Conservation (phyloP, 2,329 filamentous ascomycete species). For the Ascochyta koolunga region DNA sequence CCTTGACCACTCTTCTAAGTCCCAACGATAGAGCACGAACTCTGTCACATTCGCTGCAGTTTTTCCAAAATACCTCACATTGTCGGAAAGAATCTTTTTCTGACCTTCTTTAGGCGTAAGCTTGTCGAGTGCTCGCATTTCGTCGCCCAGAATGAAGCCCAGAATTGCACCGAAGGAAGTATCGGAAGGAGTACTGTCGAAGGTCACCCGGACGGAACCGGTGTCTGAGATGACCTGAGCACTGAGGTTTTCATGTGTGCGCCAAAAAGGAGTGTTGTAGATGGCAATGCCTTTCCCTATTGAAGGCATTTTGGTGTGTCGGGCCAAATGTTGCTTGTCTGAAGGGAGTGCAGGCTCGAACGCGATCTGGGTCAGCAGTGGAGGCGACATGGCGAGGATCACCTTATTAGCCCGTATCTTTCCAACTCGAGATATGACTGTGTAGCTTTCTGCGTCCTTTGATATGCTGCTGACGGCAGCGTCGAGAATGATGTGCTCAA, state of each 20-base stretch:
- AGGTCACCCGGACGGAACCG: slow-evolving; percentile 20
- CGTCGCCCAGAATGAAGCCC: slow-evolving; percentile 31
- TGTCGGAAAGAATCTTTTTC: slow-evolving; percentile 15
- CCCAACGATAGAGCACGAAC: slow-evolving; percentile 31
- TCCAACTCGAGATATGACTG: slow-evolving; percentile 20
- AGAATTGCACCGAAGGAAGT: slow-evolving; percentile 28
- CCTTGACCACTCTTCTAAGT: slow-evolving; percentile 26
- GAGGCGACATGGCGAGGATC: slow-evolving; percentile 57
- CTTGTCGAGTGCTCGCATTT: slow-evolving; percentile 25
- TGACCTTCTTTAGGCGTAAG: not conserved
- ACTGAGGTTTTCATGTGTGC: slow-evolving; percentile 48
- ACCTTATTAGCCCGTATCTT: slow-evolving; percentile 52
- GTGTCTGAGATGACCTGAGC: slow-evolving; percentile 44
- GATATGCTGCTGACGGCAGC: slow-evolving; percentile 21
- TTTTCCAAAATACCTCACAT: slow-evolving; percentile 22
- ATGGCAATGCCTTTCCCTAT: slow-evolving; percentile 60
- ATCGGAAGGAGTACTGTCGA: slow-evolving; percentile 27
- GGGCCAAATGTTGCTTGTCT: slow-evolving; percentile 47
- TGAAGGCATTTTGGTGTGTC: slow-evolving; percentile 52
- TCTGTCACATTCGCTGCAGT: slow-evolving; percentile 20
- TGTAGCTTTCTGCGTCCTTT: slow-evolving; percentile 8
- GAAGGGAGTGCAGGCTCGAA: slow-evolving; percentile 57
- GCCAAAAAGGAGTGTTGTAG: slow-evolving; percentile 57
- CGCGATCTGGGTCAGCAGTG: slow-evolving; percentile 53
- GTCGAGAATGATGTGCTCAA: slow-evolving; percentile 23